These are phyloP conservation scores for Kuraishia piskuri DNA, from an alignment of 805 yeast genomes.

Conservation along the genomic window DNA sequence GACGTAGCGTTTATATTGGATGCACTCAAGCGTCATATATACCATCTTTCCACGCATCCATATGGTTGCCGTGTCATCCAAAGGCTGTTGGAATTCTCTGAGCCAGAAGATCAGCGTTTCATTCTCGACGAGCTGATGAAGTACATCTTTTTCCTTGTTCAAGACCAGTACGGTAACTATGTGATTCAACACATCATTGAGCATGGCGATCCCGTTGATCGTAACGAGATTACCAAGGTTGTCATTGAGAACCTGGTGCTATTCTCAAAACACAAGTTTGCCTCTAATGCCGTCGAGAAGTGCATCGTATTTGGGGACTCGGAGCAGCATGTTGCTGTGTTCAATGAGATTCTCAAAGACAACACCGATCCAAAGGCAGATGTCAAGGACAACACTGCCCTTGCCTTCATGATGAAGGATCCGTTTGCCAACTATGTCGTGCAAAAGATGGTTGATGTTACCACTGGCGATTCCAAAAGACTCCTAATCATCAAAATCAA, in stretches of 20 bases:
- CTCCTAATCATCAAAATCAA: conserved; percentile 66
- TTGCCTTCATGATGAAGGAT: conserved; percentile 93
- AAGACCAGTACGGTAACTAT: conserved; percentile 96
- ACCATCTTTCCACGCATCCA: conserved; percentile 87
- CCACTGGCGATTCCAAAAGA: conserved; percentile 61
- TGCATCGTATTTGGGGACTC: conserved; percentile 69
- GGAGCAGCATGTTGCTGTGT: conserved; percentile 52
- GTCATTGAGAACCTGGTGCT: conserved; percentile 57
- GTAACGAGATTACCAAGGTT: conserved; percentile 48
- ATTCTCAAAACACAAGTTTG: conserved; percentile 93
- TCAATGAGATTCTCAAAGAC: conserved; percentile 56
- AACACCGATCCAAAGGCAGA: conserved; percentile 32
- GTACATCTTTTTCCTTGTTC: conserved; percentile 68
- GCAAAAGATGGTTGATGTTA: conserved; percentile 83
- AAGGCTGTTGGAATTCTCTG: conserved; percentile 76
- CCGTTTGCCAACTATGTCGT: conserved; percentile 97
- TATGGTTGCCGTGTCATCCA: conserved; percentile 98
- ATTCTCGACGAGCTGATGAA: conserved; percentile 67
- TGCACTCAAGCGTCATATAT: conserved; percentile 61
- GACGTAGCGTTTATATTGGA: conserved; percentile 64
- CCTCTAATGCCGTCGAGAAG: conserved; percentile 95
- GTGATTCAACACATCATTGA: conserved; percentile 94
- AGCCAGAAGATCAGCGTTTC: conserved; percentile 50
- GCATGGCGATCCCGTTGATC: conserved; percentile 59
- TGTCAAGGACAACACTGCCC: conserved; percentile 57